Evolutionary conservation across 352 stramenopile genomes (phyloP).

Genomic region (Peronospora destructor): DNA sequence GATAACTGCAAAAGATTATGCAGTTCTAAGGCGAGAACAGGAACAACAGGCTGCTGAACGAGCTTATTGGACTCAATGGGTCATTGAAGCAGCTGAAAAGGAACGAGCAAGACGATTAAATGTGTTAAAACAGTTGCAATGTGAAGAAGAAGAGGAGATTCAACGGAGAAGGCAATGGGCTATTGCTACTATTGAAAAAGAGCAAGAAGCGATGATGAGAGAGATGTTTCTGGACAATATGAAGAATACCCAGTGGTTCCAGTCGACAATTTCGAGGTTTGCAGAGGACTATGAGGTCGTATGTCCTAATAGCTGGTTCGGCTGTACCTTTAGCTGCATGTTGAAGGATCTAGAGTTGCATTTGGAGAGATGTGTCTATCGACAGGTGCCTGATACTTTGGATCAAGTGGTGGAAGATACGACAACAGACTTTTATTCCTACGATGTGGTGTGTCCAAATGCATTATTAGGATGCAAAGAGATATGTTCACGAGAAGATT

Average conservation of each 20-base stretch:
- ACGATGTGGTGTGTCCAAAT: conserved; percentile 82
- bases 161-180: conserved; percentile 59
- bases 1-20: conserved; percentile 12
- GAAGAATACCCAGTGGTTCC: conserved; percentile 87
- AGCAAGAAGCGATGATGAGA: conserved; percentile 72
- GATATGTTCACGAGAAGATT: conserved; percentile 65
- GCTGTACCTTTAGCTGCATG: conserved; percentile 83
- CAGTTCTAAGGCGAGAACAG: conserved; percentile 12
- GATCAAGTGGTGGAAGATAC: conserved; percentile 54
- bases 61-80: conserved; percentile 75
- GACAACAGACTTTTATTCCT: conserved; percentile 64
- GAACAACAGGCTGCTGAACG: conserved; percentile 36
- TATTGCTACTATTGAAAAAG: conserved; percentile 72
- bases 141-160: conserved; percentile 70
- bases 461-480: conserved; percentile 72
- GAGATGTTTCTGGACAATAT: conserved; percentile 85
- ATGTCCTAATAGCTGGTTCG: conserved; percentile 82
- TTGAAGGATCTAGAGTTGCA: conserved; percentile 68
- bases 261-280: conserved; percentile 74
- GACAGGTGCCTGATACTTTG: conserved; percentile 69
- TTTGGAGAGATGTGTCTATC: conserved; percentile 56
- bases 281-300: conserved; percentile 80
- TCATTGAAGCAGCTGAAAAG: conserved; percentile 75
- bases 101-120: conserved; percentile 61
- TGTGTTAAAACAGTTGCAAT: conserved; percentile 60